Evolutionary conservation across 306 rosid genomes (phyloP).

Genomic region (Herpetospermum pedunculosum): DNA sequence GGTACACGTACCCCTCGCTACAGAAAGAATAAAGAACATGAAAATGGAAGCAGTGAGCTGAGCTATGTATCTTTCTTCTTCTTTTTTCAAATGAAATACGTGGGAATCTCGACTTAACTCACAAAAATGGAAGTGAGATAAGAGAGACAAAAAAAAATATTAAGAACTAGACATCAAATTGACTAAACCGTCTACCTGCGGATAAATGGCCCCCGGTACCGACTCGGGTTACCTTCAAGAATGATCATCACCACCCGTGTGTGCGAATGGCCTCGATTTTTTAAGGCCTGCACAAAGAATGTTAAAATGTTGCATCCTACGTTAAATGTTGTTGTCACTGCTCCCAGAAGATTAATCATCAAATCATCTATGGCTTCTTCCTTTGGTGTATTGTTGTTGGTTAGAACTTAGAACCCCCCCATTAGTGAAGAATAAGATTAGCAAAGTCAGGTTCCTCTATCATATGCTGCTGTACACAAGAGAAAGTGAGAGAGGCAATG

Average conservation of each 20-base stretch:
- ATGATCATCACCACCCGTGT: conserved; percentile 39
- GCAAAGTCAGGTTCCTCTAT: conserved; percentile 63
- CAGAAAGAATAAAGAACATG: conserved; percentile 10
- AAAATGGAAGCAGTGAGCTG: conserved; percentile 50
- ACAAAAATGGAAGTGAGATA: conserved; percentile 22
- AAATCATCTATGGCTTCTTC: conserved; percentile 29
- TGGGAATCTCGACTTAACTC: conserved; percentile 11
- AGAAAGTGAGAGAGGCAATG: neutral
- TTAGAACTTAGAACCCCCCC: conserved; percentile 63
- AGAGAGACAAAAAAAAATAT: neutral
- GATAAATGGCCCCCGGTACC: conserved; percentile 48
- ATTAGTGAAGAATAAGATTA: conserved; percentile 61
- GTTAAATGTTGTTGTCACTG: conserved; percentile 61
- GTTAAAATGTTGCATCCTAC: conserved; percentile 32
- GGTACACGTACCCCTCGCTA: conserved; percentile 9
- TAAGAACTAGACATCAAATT: conserved; percentile 37
- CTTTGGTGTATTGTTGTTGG: conserved; percentile 55
- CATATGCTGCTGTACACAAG: conserved; percentile 15
- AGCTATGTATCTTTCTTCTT: neutral
- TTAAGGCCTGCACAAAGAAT: conserved; percentile 98
- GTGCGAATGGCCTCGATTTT: conserved; percentile 59
- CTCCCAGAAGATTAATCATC: conserved; percentile 39
- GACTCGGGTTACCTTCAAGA: conserved; percentile 57
- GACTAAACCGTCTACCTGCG: conserved; percentile 12
- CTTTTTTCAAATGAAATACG: neutral